Evolutionary conservation across 2,329 filamentous ascomycete genomes (phyloP).

Genomic region (Colletotrichum limetticola): DNA sequence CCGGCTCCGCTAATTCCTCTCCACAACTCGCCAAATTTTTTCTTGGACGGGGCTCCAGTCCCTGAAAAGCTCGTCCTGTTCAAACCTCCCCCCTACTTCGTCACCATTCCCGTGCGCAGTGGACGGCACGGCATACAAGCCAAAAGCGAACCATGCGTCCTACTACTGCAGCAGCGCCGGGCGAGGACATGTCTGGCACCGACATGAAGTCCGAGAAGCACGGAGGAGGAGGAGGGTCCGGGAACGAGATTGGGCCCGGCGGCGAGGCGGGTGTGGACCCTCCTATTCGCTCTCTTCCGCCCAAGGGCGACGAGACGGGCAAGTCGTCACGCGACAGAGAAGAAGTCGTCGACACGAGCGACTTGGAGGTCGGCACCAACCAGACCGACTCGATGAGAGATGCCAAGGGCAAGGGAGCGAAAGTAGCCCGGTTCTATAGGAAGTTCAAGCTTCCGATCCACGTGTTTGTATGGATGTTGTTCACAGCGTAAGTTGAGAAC

Average conservation of each 20-base stretch:
- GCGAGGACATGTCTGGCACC: not conserved
- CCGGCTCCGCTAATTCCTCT: slow-evolving; percentile 13
- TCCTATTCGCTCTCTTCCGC: not conserved
- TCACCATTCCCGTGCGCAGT: not conserved
- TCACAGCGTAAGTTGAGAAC: slow-evolving; percentile 25
- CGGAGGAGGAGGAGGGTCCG: not conserved
- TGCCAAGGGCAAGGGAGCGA: slow-evolving; percentile 7
- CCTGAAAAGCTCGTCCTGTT: not conserved
- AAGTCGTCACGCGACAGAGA: not conserved
- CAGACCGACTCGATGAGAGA: slow-evolving; percentile 2
- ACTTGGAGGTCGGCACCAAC: slow-evolving; percentile 16
- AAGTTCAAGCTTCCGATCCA: slow-evolving; percentile 25
- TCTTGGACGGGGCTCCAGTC: not conserved
- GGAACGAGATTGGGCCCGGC: slow-evolving; percentile 1
- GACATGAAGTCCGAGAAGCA: not conserved
- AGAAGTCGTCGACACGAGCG: slow-evolving; percentile 2
- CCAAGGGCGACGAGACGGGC: not conserved
- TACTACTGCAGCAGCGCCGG: slow-evolving; percentile 7
- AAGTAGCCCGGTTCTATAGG: not conserved
- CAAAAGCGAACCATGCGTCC: slow-evolving; percentile 6
- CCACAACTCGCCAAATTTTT: slow-evolving; percentile 14
- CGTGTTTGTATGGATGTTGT: slow-evolving; percentile 19
- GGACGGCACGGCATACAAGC: not conserved
- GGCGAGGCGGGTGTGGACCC: not conserved
- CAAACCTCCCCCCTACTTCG: slow-evolving; percentile 1